Base-by-base conservation (phyloP, 2,329 filamentous ascomycete species). In the Tympanopsis confertula region DNA sequence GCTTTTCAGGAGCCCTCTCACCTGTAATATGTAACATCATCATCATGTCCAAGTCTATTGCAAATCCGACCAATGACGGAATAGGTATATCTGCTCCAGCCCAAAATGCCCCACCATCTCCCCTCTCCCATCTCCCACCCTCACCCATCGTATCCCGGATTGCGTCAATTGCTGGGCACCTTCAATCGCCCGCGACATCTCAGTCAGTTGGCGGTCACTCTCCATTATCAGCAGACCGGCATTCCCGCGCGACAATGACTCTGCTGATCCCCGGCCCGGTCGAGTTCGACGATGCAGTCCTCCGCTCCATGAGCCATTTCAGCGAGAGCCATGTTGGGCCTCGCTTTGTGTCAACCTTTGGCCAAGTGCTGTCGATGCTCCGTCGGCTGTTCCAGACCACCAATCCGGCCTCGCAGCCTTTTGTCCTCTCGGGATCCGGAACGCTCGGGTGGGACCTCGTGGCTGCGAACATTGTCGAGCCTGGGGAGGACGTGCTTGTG, bases 381-480 rank as follows among this genome's bases (percentile, higher is more conserved):
- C 85, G 91, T 59, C 83, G 89, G 65, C 82, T 98, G 50, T 94
- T 98, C 75, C 86, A 94, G 66, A 89, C 86, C 49, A 82, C 79
- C 52, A 74, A 88, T 54, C 71, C 87, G 37, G 62, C 77, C 36
- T 78, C 88, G 20, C 91, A 98, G 60, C 88, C 91, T 28, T 91
- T 94, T 56, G 74, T 96, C 56, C 77, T 98, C 58, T 87, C 86
- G 47, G 91, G 91, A 44, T 95, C 88, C 38, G 91, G 91, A 41
- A 98, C 91, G 15, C 71, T 98, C 5, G 91, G 91, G 43, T 98
- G 91, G 91, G 91, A 98, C 56, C 66, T 96, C 41, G 87, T 96
- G 35, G 82, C 87, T n/a, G 82, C 87, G 50, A 98, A 96, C 66
- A 66, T 98, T 44, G 72, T 86, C 43, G 89, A 98, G 66, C 73